phyloP scores from a whole-genome alignment of 2,329 filamentous ascomycete genomes.

The Fusarium torreyae region DNA sequence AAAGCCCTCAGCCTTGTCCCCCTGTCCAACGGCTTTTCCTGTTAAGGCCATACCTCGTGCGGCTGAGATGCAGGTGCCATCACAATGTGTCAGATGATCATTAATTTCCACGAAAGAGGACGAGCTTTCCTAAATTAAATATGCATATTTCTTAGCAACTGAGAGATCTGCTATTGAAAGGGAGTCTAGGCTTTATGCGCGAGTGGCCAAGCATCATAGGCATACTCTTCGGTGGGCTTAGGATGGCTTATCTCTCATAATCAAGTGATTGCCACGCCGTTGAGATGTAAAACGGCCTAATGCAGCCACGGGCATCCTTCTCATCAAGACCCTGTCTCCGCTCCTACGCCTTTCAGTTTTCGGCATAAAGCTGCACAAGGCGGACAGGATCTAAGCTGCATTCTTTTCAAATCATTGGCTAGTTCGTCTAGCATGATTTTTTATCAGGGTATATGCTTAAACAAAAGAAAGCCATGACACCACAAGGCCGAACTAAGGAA shows the following conservation, averaged over 20 bases:
- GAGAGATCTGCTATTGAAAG: too few relatives aligned
- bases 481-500: background rate
- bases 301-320: constrained; percentile 7
- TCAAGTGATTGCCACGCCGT: background rate
- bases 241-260: background rate
- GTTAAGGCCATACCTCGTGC: constrained; percentile 8
- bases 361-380: background rate
- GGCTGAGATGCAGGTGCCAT: constrained; percentile 17
- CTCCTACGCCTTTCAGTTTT: background rate
- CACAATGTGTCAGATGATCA: background rate
- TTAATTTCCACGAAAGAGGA: too few relatives aligned
- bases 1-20: background rate
- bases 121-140: rapidly evolving
- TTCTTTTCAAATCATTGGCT: background rate
- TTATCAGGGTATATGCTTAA: background rate
- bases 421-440: constrained; percentile 5
- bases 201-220: too few relatives aligned
- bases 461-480: background rate
- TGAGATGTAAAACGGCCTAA: constrained; percentile 2
- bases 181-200: too few relatives aligned
- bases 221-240: background rate
- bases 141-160: too few relatives aligned
- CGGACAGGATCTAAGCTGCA: background rate
- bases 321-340: background rate
- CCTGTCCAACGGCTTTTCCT: constrained; percentile 11